A percentile compares a stretch with the other conserved stretches of the same genome.
Conservation (phyloP, 179 eudicot genomes). For the Carnegiea gigantea region DNA sequence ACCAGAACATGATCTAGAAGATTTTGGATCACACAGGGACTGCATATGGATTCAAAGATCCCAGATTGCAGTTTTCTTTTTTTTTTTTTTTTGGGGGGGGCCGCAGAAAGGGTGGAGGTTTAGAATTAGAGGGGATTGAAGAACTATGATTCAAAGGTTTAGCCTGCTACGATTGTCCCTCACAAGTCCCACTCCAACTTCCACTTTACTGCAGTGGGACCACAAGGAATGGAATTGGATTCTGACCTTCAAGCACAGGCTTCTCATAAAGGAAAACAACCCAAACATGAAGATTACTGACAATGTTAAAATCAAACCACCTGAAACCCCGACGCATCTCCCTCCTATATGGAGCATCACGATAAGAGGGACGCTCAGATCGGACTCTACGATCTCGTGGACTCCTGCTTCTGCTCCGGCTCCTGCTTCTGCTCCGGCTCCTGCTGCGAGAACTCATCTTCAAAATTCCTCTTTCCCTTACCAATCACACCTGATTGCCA, state of each 20-base stretch:
- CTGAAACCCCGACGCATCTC: slow-evolving; percentile 90
- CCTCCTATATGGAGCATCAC: slow-evolving; percentile 95
- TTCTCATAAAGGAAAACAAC: slow-evolving; percentile 32
- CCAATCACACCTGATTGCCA: slow-evolving; percentile 40
- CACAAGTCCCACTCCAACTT: neutral
- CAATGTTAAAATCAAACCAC: slow-evolving; percentile 54
- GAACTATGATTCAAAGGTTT: no score
- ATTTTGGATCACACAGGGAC: neutral
- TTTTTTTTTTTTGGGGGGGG: no score
- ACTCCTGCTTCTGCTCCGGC: slow-evolving; percentile 89
- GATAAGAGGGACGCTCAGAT: slow-evolving; percentile 71
- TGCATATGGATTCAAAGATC: neutral
- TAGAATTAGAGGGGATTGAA: neutral
- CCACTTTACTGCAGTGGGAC: neutral
- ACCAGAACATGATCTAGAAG: neutral
- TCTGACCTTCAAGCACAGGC: neutral
- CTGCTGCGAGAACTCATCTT: slow-evolving; percentile 80
- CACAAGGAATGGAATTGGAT: neutral
- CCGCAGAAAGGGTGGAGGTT: neutral
- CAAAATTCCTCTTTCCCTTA: slow-evolving; percentile 38
- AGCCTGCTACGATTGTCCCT: neutral
- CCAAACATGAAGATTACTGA: slow-evolving; percentile 25
- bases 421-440: slow-evolving; percentile 41
- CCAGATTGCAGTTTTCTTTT: neutral
- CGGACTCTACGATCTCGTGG: slow-evolving; percentile 84